Percentiles rank a stretch among this genome's conserved stretches.
Conservation (phyloP, 225 moss, liverwort and hornwort genomes). For the Rhytidiadelphus loreus region DNA sequence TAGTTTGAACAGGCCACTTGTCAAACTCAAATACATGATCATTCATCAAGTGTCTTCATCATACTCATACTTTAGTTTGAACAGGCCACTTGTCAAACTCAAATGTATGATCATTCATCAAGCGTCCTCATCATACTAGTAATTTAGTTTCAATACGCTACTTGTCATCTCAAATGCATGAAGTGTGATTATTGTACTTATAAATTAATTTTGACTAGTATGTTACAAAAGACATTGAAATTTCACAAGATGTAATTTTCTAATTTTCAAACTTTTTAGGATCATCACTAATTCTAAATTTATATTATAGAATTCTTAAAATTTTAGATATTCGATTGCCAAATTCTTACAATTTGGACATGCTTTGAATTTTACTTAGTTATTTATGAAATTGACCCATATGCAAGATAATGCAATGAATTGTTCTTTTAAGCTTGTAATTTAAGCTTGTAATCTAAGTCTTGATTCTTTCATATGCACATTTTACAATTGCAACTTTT, state of each 20-base stretch:
- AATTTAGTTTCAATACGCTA: background rate
- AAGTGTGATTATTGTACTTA: background rate
- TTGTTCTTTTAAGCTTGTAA: background rate
- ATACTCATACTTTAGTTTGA: background rate
- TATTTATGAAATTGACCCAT: background rate
- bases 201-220: background rate
- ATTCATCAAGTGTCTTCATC: background rate
- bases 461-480: background rate
- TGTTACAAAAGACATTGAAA: too few species aligned
- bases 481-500: background rate
- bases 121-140: rapidly evolving
- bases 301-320: background rate
- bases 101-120: background rate
- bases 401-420: background rate
- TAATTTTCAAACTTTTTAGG: rapidly evolving
- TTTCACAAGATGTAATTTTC: background rate
- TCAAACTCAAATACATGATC: background rate
- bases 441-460: background rate
- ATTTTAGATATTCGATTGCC: background rate
- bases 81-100: background rate
- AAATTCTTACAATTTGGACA: background rate
- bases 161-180: background rate
- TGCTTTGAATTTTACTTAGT: background rate
- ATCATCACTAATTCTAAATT: too few species aligned
- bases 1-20: too few species aligned